Conservation (phyloP, 192 early-diverging fungal species). For the Phycomyces blakesleeanus region DNA sequence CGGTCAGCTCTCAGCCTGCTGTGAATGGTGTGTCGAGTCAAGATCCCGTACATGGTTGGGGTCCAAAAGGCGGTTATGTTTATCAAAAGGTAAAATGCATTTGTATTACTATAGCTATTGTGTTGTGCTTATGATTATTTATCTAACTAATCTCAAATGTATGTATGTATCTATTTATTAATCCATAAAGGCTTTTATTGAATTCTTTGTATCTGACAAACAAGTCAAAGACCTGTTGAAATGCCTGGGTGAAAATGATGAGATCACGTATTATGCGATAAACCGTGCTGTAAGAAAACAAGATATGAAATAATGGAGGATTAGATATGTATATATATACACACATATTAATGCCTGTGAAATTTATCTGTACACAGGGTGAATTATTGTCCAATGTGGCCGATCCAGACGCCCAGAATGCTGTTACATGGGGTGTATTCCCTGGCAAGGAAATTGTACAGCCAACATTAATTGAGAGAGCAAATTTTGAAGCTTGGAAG, state of each 20-base stretch:
- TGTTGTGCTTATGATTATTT: no score
- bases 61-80: constrained; percentile 76
- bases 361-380: constrained; percentile 47
- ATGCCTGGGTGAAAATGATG: constrained; percentile 54
- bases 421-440: constrained; percentile 90
- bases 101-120: no score
- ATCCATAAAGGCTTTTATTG: constrained; percentile 60
- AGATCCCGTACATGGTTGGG: constrained; percentile 77
- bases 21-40: constrained; percentile 68
- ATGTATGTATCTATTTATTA: constrained; percentile 23
- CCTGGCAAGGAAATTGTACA: constrained; percentile 87
- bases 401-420: constrained; percentile 61
- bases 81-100: constrained; percentile 76
- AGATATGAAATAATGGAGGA: constrained; percentile 31
- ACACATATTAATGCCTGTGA: background rate
- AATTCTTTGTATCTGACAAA: constrained; percentile 70
- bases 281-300: constrained; percentile 59
- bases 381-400: constrained; percentile 63
- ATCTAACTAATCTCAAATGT: constrained; percentile 11
- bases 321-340: background rate
- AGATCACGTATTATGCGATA: constrained; percentile 87
- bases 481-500: constrained; percentile 79
- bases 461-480: constrained; percentile 75
- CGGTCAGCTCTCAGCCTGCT: constrained; percentile 80
- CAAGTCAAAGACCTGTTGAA: constrained; percentile 50